phyloP scores from a whole-genome alignment of 345 rosid species.

The Orychophragmus violaceus region DNA sequence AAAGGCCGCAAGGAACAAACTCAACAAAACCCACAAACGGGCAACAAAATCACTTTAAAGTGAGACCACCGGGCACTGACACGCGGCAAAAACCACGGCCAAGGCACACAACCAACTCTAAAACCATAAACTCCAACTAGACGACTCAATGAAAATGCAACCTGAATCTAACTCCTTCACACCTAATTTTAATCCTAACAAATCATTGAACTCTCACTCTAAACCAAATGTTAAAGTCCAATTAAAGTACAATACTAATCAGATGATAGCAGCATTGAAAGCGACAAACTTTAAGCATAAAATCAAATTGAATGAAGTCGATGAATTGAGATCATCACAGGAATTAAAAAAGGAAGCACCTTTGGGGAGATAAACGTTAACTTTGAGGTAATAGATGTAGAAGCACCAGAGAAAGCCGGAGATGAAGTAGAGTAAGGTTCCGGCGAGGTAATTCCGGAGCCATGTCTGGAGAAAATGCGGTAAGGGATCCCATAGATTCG shows the following conservation, averaged over 20 bases:
- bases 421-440: constrained; percentile 56
- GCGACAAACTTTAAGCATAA: neutral
- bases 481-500: constrained; percentile 44
- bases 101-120: too few species aligned
- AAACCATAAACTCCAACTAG: too few species aligned
- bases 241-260: neutral
- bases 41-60: too few species aligned
- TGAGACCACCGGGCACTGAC: too few species aligned
- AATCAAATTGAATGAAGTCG: too few species aligned
- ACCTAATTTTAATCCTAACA: too few species aligned
- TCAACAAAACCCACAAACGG: too few species aligned
- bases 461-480: constrained; percentile 75
- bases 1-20: too few species aligned
- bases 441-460: constrained; percentile 85
- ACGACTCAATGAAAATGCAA: too few species aligned
- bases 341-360: constrained; percentile 22
- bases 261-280: neutral
- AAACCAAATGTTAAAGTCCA: neutral
- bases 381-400: constrained; percentile 73
- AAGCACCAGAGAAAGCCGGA: constrained; percentile 89
- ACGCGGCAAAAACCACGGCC: too few species aligned
- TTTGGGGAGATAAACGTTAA: constrained; percentile 69
- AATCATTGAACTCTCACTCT: too few species aligned
- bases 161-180: too few species aligned
- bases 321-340: neutral